Conservation (phyloP, 345 rosid species). For the Aquilaria malaccensis region DNA sequence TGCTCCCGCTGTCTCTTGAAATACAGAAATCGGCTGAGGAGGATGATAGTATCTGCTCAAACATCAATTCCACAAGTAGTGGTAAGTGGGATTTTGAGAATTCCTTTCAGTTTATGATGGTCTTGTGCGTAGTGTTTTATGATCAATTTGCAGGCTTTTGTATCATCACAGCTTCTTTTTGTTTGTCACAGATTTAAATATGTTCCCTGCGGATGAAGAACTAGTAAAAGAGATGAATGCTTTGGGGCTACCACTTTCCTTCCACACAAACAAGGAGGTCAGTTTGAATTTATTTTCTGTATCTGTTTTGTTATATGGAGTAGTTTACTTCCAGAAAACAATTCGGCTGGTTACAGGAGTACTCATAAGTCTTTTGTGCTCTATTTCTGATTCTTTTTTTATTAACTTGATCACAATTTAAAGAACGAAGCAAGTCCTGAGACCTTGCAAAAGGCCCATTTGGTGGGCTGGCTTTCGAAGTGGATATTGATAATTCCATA, state of each 20-base stretch:
- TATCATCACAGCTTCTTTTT: too few relatives aligned
- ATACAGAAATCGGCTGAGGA: conserved; percentile 26
- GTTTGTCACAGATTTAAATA: conserved; percentile 20
- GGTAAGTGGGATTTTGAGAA: conserved; percentile 21
- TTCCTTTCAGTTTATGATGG: not conserved
- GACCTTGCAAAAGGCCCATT: too few relatives aligned
- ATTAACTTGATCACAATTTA: too few relatives aligned
- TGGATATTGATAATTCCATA: too few relatives aligned
- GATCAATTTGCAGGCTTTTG: too few relatives aligned
- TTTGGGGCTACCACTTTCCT: conserved; percentile 74
- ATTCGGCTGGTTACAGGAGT: not conserved
- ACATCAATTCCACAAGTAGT: conserved; percentile 3
- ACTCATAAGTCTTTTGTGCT: too few relatives aligned
- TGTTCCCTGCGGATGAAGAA: conserved; percentile 33
- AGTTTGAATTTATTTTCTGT: not conserved
- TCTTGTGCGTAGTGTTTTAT: not conserved
- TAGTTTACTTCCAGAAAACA: not conserved
- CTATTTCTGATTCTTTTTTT: too few relatives aligned
- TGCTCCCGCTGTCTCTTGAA: conserved; percentile 1
- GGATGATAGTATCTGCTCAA: conserved; percentile 18
- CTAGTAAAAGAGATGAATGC: conserved; percentile 48
- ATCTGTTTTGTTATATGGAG: conserved; percentile 1
- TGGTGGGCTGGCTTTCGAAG: too few relatives aligned
- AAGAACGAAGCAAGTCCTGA: too few relatives aligned
- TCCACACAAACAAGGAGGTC: conserved; percentile 67